A percentile compares a stretch with the other conserved stretches of the same genome.
phyloP scores from a whole-genome alignment of 345 rosid species.

The Turritis glabra region DNA sequence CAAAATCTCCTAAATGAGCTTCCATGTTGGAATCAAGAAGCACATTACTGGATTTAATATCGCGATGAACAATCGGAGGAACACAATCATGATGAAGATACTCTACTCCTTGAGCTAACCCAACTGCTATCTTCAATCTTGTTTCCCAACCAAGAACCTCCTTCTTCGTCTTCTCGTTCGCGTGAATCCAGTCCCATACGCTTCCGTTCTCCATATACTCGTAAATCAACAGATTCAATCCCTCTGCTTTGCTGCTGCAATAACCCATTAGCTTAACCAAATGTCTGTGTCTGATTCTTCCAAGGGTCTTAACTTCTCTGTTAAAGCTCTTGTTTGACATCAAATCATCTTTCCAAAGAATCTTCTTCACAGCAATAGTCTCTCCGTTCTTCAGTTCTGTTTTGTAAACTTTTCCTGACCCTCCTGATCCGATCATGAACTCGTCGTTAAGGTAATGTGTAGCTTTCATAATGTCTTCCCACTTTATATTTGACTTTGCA shows the following conservation, averaged over 20 bases:
- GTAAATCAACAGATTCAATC: conserved; percentile 77
- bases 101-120: conserved; percentile 85
- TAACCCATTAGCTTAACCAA: conserved; percentile 85
- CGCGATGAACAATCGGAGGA: conserved; percentile 81
- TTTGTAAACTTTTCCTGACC: conserved; percentile 78
- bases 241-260: conserved; percentile 62
- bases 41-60: conserved; percentile 86
- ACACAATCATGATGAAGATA: conserved; percentile 91
- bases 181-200: conserved; percentile 89
- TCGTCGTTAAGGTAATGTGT: conserved; percentile 71
- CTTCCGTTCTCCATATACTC: conserved; percentile 97
- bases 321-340: conserved; percentile 71
- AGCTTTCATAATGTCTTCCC: conserved; percentile 87
- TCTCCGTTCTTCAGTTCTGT: conserved; percentile 60
- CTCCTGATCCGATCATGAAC: conserved; percentile 86
- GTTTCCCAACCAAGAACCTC: conserved; percentile 72
- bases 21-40: conserved; percentile 80
- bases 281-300: conserved; percentile 78
- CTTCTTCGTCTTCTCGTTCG: conserved; percentile 43
- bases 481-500: conserved; percentile 62
- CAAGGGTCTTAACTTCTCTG: conserved; percentile 78
- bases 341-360: conserved; percentile 66
- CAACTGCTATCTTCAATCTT: conserved; percentile 71
- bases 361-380: conserved; percentile 77
- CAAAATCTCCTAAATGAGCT: conserved; percentile 94